These are phyloP conservation scores for Cucumis melo DNA, from an alignment of 306 rosid species.

Conservation along the genomic window DNA sequence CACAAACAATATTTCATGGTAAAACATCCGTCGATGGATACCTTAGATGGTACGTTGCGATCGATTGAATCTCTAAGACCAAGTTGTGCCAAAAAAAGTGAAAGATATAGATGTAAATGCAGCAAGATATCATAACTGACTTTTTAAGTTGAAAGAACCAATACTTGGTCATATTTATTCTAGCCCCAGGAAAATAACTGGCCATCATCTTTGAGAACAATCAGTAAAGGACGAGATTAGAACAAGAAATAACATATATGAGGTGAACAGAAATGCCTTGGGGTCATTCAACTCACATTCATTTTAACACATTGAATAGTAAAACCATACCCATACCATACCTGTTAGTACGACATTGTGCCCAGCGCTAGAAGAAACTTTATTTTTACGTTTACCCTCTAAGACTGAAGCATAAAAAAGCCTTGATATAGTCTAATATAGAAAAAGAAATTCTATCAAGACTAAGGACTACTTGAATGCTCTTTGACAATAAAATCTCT, in stretches of 20 bases:
- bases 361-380: conserved; percentile 79
- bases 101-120: background rate
- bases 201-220: too few relatives aligned
- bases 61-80: conserved; percentile 77
- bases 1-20: too few relatives aligned
- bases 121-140: background rate
- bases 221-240: too few relatives aligned
- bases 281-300: background rate
- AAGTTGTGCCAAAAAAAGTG: conserved; percentile 30
- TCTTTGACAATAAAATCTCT: background rate
- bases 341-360: conserved; percentile 72
- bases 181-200: conserved; percentile 86
- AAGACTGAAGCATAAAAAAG: conserved; percentile 52
- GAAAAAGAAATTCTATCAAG: background rate
- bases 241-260: background rate
- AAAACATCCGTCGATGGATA: conserved; percentile 19
- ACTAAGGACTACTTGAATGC: background rate
- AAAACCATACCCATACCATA: conserved; percentile 18
- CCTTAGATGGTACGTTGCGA: conserved; percentile 48
- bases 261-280: background rate
- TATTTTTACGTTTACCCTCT: conserved; percentile 34
- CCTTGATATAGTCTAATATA: conserved; percentile 51
- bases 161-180: conserved; percentile 87
- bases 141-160: background rate
- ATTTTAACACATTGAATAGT: background rate